phyloP scores from a whole-genome alignment of 2,329 filamentous ascomycete species.

The Nemania serpens region DNA sequence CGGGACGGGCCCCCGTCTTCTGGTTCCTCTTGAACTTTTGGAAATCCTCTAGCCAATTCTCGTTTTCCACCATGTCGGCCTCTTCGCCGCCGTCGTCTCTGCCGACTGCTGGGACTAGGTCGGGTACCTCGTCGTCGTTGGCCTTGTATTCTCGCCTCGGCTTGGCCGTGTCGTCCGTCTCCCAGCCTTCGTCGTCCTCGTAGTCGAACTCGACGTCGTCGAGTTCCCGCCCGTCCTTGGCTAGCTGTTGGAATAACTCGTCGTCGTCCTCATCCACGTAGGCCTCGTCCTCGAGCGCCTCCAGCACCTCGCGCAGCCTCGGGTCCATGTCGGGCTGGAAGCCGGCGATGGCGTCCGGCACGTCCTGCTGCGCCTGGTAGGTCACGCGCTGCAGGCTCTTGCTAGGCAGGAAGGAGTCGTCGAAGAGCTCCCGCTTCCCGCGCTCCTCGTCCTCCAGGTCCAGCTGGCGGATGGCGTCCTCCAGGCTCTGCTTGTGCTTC shows the following conservation, averaged over 20 bases:
- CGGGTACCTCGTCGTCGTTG: constrained; percentile 50
- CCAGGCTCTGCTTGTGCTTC: constrained; percentile 77
- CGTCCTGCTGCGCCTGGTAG: constrained; percentile 90
- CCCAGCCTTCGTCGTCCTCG: constrained; percentile 86
- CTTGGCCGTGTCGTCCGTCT: constrained; percentile 90
- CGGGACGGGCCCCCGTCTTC: constrained; percentile 47
- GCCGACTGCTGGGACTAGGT: constrained; percentile 47
- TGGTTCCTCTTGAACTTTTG: constrained; percentile 90
- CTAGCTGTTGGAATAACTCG: constrained; percentile 79
- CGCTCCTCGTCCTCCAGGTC: constrained; percentile 54
- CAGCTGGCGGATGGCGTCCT: constrained; percentile 75
- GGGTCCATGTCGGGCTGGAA: constrained; percentile 99
- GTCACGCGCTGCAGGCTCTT: constrained; percentile 77
- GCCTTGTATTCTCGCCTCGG: constrained; percentile 62
- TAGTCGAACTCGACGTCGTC: constrained; percentile 85
- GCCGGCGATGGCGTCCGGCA: constrained; percentile 88
- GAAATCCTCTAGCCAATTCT: constrained; percentile 91
- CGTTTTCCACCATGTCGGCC: constrained; percentile 61
- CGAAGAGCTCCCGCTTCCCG: constrained; percentile 63
- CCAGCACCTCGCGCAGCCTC: constrained; percentile 83
- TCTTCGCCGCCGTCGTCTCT: constrained; percentile 42
- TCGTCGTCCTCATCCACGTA: constrained; percentile 82
- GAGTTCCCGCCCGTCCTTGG: constrained; percentile 72
- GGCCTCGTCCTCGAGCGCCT: constrained; percentile 92
- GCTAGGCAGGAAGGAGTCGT: constrained; percentile 76